Evolutionary conservation across 208 protist genomes (phyloP), one percentile per base, ranked within the genome.

Genomic region (Trichomonas vaginalis): DNA sequence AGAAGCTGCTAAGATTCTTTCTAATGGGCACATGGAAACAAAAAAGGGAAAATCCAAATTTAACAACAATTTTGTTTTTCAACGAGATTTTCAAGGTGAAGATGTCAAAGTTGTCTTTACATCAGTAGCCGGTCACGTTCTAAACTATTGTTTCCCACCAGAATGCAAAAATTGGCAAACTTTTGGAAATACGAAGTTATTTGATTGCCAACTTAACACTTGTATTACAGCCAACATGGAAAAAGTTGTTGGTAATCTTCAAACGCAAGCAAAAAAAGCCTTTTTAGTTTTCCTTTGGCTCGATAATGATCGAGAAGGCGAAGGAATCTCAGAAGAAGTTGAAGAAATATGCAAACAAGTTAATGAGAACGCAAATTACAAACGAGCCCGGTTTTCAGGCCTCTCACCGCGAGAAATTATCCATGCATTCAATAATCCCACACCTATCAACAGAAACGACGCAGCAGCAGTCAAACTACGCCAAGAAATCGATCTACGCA

Each of bases 101-200:
- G 21, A 48, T 8, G 46, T 62, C 3, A 23, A 97, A 96, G 98
- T 99, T 98, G 95, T 98, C 40, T 97, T 99, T 39, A 99, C 99
- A 17, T 99, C 98, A 32, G 99, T 99, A 14, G 96, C 97, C 0
- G 99, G 99, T 10, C 99, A 99, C 97, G 95, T 99, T n/a, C 98
- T 99, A 98, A 97, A 98, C 47, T 96, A 97, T 17, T 98, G 99
- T 95, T 99, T 99, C 96, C 27, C 37, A 35, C 48, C 80, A 32
- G 1, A 37, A 27, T 96, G 98, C 40, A 97, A 97, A 46, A 97
- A 96, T 80, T 99, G 98, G 98, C 2, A 96, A 21, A 95, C 47
- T 45, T 98, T 97, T 96, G 98, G 98, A 42, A 98, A 99, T 8
- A 82, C 96, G 3, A 97, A 96, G 2, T 97, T 99, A 42, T 99